These are phyloP conservation scores for Boechera divaricarpa DNA, from an alignment of 345 rosid genomes.

Conservation along the genomic window DNA sequence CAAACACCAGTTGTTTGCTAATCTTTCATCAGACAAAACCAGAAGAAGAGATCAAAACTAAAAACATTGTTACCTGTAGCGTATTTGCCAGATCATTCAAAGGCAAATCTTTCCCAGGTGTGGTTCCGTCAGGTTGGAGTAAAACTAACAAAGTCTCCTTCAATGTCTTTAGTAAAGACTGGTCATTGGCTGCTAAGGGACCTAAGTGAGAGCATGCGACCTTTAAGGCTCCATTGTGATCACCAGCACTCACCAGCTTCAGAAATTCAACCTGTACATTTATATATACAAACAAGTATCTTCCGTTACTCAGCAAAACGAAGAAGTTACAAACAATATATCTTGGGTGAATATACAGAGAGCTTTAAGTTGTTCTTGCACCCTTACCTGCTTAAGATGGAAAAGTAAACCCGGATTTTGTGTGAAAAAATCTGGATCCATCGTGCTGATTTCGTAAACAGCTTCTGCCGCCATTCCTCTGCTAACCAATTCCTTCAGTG, in stretches of 20 bases:
- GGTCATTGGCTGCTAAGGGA: constrained; percentile 80
- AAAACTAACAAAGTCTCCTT: constrained; percentile 84
- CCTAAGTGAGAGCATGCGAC: constrained; percentile 91
- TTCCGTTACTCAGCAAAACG: not conserved
- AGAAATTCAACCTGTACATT: constrained; percentile 78
- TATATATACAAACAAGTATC: not conserved
- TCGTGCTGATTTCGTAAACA: constrained; percentile 66
- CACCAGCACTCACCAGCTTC: constrained; percentile 73
- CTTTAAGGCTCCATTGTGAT: constrained; percentile 76
- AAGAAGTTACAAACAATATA: not conserved
- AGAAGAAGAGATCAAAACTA: constrained; percentile 9
- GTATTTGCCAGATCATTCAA: constrained; percentile 77
- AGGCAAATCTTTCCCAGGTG: constrained; percentile 66
- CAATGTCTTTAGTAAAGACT: constrained; percentile 70
- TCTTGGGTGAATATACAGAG: constrained; percentile 11
- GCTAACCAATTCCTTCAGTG: constrained; percentile 81
- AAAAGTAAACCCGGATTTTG: constrained; percentile 75
- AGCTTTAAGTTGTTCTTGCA: constrained; percentile 21
- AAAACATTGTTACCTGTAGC: constrained; percentile 65
- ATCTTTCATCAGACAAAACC: constrained; percentile 14
- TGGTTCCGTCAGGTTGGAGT: constrained; percentile 69
- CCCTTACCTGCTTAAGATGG: constrained; percentile 88
- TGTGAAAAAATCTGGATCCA: constrained; percentile 73
- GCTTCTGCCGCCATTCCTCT: constrained; percentile 91
- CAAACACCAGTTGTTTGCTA: constrained; percentile 11